These are phyloP conservation scores for Bothriochloa decipiens DNA, from an alignment of 176 grass and related monocot genomes.

Conservation along the genomic window DNA sequence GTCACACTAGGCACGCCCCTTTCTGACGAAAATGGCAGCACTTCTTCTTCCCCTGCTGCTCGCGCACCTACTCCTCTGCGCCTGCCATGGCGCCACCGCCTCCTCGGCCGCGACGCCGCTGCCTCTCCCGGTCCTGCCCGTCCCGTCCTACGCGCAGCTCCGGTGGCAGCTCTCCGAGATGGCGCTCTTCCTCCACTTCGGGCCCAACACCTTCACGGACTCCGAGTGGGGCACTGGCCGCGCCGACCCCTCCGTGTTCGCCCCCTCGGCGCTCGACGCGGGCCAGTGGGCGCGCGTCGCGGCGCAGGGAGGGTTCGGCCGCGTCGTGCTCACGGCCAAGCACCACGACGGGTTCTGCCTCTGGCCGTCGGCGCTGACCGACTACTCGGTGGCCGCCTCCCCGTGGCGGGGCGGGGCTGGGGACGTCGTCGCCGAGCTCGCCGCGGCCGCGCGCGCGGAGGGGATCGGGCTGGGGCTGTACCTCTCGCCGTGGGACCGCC, in stretches of 20 bases:
- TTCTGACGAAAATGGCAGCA: constrained; percentile 36
- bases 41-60: constrained; percentile 18
- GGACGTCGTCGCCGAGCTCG: constrained; percentile 74
- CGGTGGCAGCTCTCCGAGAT: constrained; percentile 91
- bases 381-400: constrained; percentile 78
- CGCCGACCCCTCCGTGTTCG: constrained; percentile 72
- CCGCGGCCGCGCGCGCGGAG: constrained; percentile 52
- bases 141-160: constrained; percentile 83
- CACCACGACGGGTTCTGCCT: constrained; percentile 99
- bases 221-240: constrained; percentile 87
- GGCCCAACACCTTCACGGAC: constrained; percentile 98
- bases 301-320: constrained; percentile 58
- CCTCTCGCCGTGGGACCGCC: constrained; percentile 94
- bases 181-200: constrained; percentile 95
- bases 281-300: constrained; percentile 80
- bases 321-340: constrained; percentile 87
- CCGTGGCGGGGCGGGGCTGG: constrained; percentile 69
- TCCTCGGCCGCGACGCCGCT: constrained; percentile 39
- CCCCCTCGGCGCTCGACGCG: constrained; percentile 70
- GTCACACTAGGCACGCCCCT: background rate
- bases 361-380: constrained; percentile 87
- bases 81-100: constrained; percentile 22
- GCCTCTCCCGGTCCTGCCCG: constrained; percentile 72
- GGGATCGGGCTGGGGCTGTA: constrained; percentile 77
- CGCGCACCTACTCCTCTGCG: constrained; percentile 28